Evolutionary conservation across 345 rosid genomes (phyloP).

Genomic region (Theobroma cacao): DNA sequence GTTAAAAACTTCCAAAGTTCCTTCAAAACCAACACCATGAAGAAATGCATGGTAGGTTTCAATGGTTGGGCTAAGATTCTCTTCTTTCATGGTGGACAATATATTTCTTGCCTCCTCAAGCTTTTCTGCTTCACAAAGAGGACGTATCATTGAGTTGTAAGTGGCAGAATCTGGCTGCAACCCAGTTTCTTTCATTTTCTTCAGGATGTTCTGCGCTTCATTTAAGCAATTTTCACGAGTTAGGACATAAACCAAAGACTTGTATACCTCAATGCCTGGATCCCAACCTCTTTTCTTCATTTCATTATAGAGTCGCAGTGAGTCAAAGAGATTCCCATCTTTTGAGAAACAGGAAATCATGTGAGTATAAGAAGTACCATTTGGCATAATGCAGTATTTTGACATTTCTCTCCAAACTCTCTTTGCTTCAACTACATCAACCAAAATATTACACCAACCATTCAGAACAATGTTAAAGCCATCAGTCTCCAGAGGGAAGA

Average conservation of each 20-base stretch:
- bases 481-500: conserved; percentile 58
- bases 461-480: conserved; percentile 73
- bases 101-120: conserved; percentile 59
- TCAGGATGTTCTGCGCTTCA: conserved; percentile 64
- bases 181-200: conserved; percentile 55
- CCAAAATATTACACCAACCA: conserved; percentile 74
- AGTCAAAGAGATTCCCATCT: conserved; percentile 79
- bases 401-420: conserved; percentile 90
- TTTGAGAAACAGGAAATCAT: conserved; percentile 88
- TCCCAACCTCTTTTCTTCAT: conserved; percentile 79
- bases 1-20: conserved; percentile 48
- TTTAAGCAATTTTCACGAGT: conserved; percentile 62
- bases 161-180: conserved; percentile 63
- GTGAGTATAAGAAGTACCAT: conserved; percentile 57
- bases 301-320: conserved; percentile 75
- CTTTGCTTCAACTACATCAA: conserved; percentile 77
- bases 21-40: conserved; percentile 43
- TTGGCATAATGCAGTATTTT: conserved; percentile 56
- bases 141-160: conserved; percentile 68
- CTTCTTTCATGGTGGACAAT: conserved; percentile 54
- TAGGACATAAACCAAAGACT: conserved; percentile 69
- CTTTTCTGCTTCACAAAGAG: conserved; percentile 57
- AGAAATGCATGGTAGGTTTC: conserved; percentile 84
- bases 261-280: conserved; percentile 65
- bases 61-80: conserved; percentile 47